phyloP scores from a whole-genome alignment of 495 filamentous ascomycete species.

The Neurospora sp. region DNA sequence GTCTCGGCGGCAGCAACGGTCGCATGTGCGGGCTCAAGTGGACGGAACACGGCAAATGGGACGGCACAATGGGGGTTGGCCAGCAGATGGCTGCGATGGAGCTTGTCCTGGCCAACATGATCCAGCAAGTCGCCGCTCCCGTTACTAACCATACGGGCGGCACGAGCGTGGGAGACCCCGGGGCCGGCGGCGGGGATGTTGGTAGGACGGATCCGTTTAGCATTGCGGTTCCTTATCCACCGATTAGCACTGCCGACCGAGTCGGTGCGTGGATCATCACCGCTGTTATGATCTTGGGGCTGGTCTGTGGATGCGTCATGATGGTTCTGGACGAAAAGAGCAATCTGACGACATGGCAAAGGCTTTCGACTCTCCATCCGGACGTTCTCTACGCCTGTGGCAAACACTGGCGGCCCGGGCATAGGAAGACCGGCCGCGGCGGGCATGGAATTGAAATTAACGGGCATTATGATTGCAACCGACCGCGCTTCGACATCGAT shows the following conservation, averaged over 20 bases:
- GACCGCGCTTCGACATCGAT: background rate
- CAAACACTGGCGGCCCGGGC: background rate
- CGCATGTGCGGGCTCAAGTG: slow-evolving; percentile 66
- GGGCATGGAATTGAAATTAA: background rate
- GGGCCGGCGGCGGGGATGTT: slow-evolving; percentile 45
- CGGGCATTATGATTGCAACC: background rate
- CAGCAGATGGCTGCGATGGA: slow-evolving; percentile 65
- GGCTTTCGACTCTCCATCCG: background rate
- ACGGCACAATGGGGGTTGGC: slow-evolving; percentile 51
- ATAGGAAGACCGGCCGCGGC: background rate
- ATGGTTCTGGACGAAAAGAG: slow-evolving; percentile 26
- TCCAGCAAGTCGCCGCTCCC: slow-evolving; percentile 36
- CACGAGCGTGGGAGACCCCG: slow-evolving; percentile 62
- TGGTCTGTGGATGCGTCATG: slow-evolving; percentile 25
- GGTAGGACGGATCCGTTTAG: slow-evolving; percentile 18
- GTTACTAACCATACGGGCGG: slow-evolving; percentile 61
- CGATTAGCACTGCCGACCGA: slow-evolving; percentile 43
- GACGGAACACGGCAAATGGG: slow-evolving; percentile 43
- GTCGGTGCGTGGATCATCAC: slow-evolving; percentile 55
- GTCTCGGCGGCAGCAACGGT: slow-evolving; percentile 46
- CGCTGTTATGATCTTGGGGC: slow-evolving; percentile 24
- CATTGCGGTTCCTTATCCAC: slow-evolving; percentile 7
- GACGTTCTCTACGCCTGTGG: background rate
- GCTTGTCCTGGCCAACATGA: slow-evolving; percentile 52
- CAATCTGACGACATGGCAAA: background rate